Evolutionary conservation across 1,284 basidiomycete species (phyloP), one percentile per base, ranked within the genome.

Genomic region (Puccinia hordei): DNA sequence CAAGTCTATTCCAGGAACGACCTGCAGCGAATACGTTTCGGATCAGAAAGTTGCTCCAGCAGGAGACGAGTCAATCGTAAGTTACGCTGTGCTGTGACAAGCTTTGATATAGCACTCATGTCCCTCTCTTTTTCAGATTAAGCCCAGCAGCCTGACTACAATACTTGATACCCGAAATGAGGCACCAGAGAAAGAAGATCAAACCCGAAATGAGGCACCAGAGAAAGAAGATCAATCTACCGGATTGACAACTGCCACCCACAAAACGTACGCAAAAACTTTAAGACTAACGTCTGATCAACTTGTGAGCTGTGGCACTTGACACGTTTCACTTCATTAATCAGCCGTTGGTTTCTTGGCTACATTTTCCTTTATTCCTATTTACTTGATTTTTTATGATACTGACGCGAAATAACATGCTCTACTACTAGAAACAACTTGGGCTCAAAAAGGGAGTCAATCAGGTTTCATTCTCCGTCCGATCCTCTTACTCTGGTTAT

Each of bases 371-470:
- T 22, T 63, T 38, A 33, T 30, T 4, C 5, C 22, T 38, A 17
- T 38, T 17, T 38, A 15, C 22, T 38, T 49, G 46, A 22, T 63
- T 38, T 63, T 33, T 5, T 24, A 24, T 30, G 35, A 81, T 77
- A 17, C 69, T 53, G 59, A 71, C 59, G n/a, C n/a, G 22, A 30
- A 19, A 38, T 59, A 9, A 4, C 30, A 35, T 46, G n/a, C 27
- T 68, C 0, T n/a, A 68, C 41, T 72, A 63, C 85, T 85, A 79
- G 93, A 94, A 94, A 92, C 88, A 89, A 38, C 88, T 99, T 33
- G 89, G 93, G 80, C 88, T 99, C 82, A 92, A 93, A 84, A 89
- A 93, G 44, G 97, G 97, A 1, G 89, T 93, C 3, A 99, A 99
- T 85, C 90, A 90, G 12, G 92, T 99, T 82, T 95, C 95, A 0